phyloP scores from a whole-genome alignment of 2,329 filamentous ascomycete genomes.

The Diaporthe sp. region DNA sequence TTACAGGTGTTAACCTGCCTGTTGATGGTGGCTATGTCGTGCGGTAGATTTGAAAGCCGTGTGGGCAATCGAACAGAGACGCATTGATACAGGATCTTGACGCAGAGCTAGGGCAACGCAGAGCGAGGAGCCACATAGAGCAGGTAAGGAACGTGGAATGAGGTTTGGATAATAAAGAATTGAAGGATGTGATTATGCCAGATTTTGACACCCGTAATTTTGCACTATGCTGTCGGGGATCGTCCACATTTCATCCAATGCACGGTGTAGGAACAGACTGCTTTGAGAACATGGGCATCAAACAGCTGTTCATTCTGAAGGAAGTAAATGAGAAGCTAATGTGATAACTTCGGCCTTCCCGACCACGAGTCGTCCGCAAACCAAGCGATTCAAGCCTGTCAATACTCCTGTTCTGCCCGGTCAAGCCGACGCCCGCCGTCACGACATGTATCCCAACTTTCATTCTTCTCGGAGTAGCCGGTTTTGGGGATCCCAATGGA shows the following conservation, averaged over 20 bases:
- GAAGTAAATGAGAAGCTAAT: neutral
- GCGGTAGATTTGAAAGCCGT: neutral
- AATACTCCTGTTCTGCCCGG: neutral
- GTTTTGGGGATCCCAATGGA: too few species aligned
- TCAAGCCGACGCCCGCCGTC: neutral
- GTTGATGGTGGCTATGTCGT: conserved; percentile 9
- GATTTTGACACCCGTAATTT: neutral
- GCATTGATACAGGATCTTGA: neutral
- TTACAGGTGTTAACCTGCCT: conserved; percentile 28
- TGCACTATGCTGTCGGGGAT: neutral
- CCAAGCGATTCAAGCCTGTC: neutral
- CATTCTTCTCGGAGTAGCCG: too few species aligned
- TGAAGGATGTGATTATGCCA: neutral
- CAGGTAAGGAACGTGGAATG: neutral
- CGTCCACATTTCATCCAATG: neutral
- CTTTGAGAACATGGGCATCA: neutral
- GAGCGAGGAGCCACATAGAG: neutral
- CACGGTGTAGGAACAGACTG: neutral
- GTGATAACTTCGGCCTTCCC: neutral
- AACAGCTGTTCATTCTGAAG: neutral
- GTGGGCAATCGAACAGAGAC: too few species aligned
- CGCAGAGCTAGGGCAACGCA: too few species aligned
- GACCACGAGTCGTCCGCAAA: neutral
- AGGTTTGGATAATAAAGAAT: neutral
- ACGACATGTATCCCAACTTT: neutral